phyloP scores from a whole-genome alignment of 768 basidiomycete genomes.

The Leucocoprinus leucothites region DNA sequence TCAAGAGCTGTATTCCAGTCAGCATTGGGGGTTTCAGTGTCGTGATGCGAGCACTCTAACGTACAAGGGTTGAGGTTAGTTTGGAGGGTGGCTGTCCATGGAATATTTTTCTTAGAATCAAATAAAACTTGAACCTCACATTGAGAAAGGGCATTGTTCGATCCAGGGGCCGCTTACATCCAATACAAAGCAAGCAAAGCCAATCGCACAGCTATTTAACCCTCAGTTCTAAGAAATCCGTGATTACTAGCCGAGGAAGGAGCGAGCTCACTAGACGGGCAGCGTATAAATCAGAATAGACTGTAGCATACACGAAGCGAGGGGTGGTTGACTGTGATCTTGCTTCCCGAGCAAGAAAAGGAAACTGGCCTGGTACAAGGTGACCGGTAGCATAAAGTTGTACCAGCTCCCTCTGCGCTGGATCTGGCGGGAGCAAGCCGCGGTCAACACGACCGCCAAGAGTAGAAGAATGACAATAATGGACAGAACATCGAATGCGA shows the following conservation, averaged over 20 bases:
- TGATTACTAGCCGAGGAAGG: neutral
- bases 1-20: no score
- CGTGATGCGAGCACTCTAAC: no score
- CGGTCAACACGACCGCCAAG: neutral
- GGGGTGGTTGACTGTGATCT: constrained; percentile 18
- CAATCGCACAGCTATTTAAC: neutral
- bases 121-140: no score
- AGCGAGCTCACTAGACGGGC: constrained; percentile 19
- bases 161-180: no score
- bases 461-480: neutral
- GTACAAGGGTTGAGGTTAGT: no score
- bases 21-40: no score
- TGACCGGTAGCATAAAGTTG: constrained; percentile 19
- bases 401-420: constrained; percentile 17
- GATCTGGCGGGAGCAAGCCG: constrained; percentile 1
- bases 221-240: neutral
- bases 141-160: no score
- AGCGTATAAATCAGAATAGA: constrained; percentile 24
- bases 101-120: no score
- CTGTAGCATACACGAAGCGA: constrained; percentile 22
- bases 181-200: constrained; percentile 1
- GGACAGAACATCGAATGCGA: neutral
- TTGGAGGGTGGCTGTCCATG: no score
- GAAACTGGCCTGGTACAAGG: constrained; percentile 21
- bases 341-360: constrained; percentile 22